Percentiles rank a stretch among this genome's conserved stretches.
These are phyloP conservation scores for Pseudopyricularia cyperi DNA, from an alignment of 2,329 filamentous ascomycete genomes.

Conservation along the genomic window DNA sequence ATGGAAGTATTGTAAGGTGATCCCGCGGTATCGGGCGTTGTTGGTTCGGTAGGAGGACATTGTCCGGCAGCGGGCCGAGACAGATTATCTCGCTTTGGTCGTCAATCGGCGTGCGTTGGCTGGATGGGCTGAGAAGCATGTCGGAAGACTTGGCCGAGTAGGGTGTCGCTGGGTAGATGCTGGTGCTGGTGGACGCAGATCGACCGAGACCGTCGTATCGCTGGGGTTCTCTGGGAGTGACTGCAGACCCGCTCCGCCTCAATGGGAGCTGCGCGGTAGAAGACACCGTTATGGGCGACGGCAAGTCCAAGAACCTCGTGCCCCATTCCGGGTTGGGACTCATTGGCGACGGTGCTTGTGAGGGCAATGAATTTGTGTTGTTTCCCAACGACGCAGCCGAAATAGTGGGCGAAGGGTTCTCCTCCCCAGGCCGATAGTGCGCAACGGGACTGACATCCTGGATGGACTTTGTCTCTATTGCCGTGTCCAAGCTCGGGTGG, in stretches of 20 bases:
- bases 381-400: constrained; percentile 21
- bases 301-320: constrained; percentile 23
- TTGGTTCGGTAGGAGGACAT: constrained; percentile 24
- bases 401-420: constrained; percentile 14
- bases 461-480: constrained; percentile 19
- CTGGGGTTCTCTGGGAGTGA: constrained; percentile 8
- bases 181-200: constrained; percentile 12
- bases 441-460: constrained; percentile 19
- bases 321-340: constrained; percentile 28
- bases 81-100: constrained; percentile 39
- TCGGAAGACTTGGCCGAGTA: constrained; percentile 13
- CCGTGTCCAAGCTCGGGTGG: constrained; percentile 10
- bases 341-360: constrained; percentile 31
- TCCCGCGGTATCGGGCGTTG: constrained; percentile 15
- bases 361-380: constrained; percentile 24
- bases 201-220: constrained; percentile 11
- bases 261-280: not conserved
- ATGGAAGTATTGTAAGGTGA: not conserved
- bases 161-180: constrained; percentile 11
- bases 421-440: constrained; percentile 18
- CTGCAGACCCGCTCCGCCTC: constrained; percentile 9
- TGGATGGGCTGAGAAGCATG: constrained; percentile 18
- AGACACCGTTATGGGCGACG: constrained; percentile 28
- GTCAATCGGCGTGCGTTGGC: constrained; percentile 38
- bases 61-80: constrained; percentile 38